Base-by-base conservation (phyloP, 2,329 filamentous ascomycete species). In the Bipolaris oryzae region DNA sequence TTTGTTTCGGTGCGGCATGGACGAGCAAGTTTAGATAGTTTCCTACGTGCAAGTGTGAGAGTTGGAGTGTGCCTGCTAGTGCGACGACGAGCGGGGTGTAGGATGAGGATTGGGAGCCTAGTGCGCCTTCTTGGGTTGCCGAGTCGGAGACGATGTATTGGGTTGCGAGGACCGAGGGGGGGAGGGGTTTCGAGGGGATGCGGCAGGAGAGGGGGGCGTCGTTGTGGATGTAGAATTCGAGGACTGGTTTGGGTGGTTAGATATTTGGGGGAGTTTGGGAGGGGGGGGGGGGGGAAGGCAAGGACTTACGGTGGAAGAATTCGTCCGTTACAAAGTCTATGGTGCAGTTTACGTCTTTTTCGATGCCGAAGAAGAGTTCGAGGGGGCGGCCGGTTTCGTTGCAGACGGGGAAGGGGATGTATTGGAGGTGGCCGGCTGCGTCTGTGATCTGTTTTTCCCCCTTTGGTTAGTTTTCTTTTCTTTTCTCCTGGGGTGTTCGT, bases 181-280 rank as follows among this genome's bases (percentile, higher is more conserved):
- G 72, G 1, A 86, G 78, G 0, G 94, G 94, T 7, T 89, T 87
- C 0, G 91, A 86, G 25, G 94, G 92, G 13, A 98, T 86, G 50
- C 95, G 93, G 78, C 95, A 99, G 52, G 92, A 88, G 47, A 98
- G 83, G 9, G 95, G 95, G 16, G 92, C 93, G 78, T 99, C 95
- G 80, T 90, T 92, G 83, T 98, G 95, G 76, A 98, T 89, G 83
- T 98, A 98, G 84, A 97, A 98, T 80, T 98, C 91, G 80, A 94
- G 88, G 49, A 94, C 43, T 45, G 9, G 9, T 5, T 42, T 2
- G 15, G 15, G 21, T 3, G 11, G n/a, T 21, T 21, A 21, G 21
- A 21, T 3, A 21, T 21, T 13, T 25, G 11, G 21, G 9, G 3
- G 25, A 10, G 25, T 11, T 42, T 2, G 15, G 15, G 20, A 3